A percentile compares a stretch with the other conserved stretches of the same genome.
Evolutionary conservation across 257 asterid genomes (phyloP).

Genomic region (Vinca minor): DNA sequence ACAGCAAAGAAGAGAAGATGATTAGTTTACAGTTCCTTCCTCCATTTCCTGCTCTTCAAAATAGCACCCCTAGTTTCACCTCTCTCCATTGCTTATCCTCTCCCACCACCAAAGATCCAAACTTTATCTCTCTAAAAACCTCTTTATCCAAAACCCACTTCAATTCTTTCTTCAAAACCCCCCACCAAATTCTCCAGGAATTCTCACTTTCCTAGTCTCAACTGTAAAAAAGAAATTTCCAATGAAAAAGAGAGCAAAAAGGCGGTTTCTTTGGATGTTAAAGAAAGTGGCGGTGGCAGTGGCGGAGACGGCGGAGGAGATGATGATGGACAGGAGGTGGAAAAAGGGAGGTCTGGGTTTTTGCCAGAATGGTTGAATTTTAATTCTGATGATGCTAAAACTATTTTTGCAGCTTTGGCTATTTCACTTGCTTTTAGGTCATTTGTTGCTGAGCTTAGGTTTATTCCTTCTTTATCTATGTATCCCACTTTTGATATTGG

Average conservation of each 20-base stretch:
- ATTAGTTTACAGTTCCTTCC: conserved; percentile 31
- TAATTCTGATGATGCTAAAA: conserved; percentile 66
- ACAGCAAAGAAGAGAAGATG: conserved; percentile 29
- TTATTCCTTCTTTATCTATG: conserved; percentile 88
- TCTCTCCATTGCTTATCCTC: conserved; percentile 13
- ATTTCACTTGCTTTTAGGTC: conserved; percentile 76
- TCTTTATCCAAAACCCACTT: conserved; percentile 19
- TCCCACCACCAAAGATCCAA: conserved; percentile 20
- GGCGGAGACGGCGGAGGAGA: conserved; percentile 51
- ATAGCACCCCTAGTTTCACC: conserved; percentile 36
- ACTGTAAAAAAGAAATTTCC: conserved; percentile 37
- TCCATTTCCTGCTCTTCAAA: conserved; percentile 27
- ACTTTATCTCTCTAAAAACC: conserved; percentile 12
- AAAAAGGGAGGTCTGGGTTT: conserved; percentile 37
- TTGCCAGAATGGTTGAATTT: conserved; percentile 83
- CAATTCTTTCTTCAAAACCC: conserved; percentile 20
- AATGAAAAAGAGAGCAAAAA: conserved; percentile 46
- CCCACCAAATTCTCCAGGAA: conserved; percentile 13
- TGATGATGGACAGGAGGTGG: conserved; percentile 42
- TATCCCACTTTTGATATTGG: conserved; percentile 93
- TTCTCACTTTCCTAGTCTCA: conserved; percentile 25
- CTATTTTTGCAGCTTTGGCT: conserved; percentile 68
- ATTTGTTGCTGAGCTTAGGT: conserved; percentile 93
- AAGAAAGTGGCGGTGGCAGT: conserved; percentile 28
- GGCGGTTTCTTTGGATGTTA: conserved; percentile 28